Evolutionary conservation across 148 eudicot species (phyloP), one percentile per base, ranked within the genome.

Genomic region (Pharnaceum exiguum): DNA sequence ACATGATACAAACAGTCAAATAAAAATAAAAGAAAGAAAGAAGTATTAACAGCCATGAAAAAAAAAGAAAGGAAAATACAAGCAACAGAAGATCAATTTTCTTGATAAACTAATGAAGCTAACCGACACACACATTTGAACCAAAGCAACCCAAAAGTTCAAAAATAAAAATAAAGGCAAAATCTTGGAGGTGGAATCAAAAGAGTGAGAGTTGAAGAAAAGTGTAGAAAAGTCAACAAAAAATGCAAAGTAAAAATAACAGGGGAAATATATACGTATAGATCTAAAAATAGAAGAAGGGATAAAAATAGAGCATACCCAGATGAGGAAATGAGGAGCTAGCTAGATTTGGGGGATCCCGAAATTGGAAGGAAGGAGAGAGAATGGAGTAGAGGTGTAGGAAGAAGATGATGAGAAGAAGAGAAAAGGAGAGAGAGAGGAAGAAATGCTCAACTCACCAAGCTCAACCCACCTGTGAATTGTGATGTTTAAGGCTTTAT

Each of bases 331-430:
- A 52, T 35, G 36, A 26, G 45, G 68, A 58, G 65, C 72, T n/a
- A n/a, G n/a, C 82, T 80, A 76, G 72, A 76, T 73, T 24, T 66
- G 62, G 57, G 77, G 86, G 77, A 75, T 78, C 79, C 74, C 62
- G 31, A 74, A 63, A 51, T 48, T 11, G 45, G 56, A 53, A 17
- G 55, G 22, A 40, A 39, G 50, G 63, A 59, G 35, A 26, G 47
- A 52, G 28, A 33, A 63, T 27, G 76, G 59, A n/a, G n/a, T n/a
- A n/a, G n/a, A n/a, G n/a, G n/a, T n/a, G n/a, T n/a, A n/a, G n/a
- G n/a, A n/a, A n/a, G n/a, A n/a, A n/a, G n/a, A n/a, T n/a, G n/a
- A n/a, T n/a, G n/a, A n/a, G n/a, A n/a, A 35, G n/a, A 38, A 11
- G 52, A 46, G 16, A 59, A 30, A 40, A 33, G 13, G 15, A 16